These are phyloP conservation scores for Microthlaspi erraticum DNA, from an alignment of 345 rosid genomes.

Conservation along the genomic window DNA sequence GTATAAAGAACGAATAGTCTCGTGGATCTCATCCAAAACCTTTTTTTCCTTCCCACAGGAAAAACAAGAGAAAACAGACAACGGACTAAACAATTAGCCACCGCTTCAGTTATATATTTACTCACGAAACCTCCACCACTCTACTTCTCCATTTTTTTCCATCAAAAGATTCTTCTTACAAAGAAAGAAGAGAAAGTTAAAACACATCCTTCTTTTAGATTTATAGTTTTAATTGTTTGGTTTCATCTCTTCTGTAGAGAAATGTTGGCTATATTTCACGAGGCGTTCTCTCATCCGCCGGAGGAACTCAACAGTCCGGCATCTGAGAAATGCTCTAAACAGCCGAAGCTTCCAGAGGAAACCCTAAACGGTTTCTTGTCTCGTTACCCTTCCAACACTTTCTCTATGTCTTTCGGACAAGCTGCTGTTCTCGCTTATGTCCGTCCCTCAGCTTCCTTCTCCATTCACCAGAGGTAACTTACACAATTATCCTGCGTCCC, in stretches of 20 bases:
- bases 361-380: conserved; percentile 68
- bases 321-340: conserved; percentile 52
- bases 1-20: not conserved
- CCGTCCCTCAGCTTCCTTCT: conserved; percentile 48
- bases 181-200: not conserved
- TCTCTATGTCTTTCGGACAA: conserved; percentile 70
- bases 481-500: not conserved
- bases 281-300: conserved; percentile 82
- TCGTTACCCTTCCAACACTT: conserved; percentile 59
- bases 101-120: conserved; percentile 27
- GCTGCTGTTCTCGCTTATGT: conserved; percentile 76
- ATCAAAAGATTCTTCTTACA: not conserved
- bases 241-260: not conserved
- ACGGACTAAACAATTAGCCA: conserved; percentile 27
- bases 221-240: not conserved
- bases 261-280: conserved; percentile 82
- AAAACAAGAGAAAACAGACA: conserved; percentile 26
- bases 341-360: conserved; percentile 68
- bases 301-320: conserved; percentile 95
- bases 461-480: conserved; percentile 60
- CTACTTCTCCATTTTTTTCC: not conserved
- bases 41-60: conserved; percentile 36
- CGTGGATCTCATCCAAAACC: conserved; percentile 29
- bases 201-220: conserved; percentile 7
- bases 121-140: conserved; percentile 10